Evolutionary conservation across 768 basidiomycete species (phyloP).

Genomic region (Trametes cubensis): DNA sequence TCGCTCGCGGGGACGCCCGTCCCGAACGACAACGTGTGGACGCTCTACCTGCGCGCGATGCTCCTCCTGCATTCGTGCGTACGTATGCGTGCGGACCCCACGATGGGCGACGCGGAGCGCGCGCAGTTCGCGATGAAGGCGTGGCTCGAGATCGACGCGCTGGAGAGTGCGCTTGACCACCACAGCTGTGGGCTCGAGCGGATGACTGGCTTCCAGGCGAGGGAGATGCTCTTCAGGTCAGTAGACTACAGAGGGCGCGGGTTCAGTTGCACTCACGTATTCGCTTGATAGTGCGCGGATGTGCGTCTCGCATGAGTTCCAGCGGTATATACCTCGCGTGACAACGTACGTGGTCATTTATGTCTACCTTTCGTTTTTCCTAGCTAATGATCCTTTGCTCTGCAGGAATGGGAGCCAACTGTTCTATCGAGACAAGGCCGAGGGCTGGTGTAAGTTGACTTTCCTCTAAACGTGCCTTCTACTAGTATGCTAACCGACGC

Average conservation of each 20-base stretch:
- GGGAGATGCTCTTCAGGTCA: slow-evolving; percentile 79
- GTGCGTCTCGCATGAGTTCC: slow-evolving; percentile 72
- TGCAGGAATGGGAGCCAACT: slow-evolving; percentile 28
- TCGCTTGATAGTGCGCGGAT: slow-evolving; percentile 55
- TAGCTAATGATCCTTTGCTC: too few species aligned
- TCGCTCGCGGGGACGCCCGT: slow-evolving; percentile 30
- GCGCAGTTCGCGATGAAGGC: slow-evolving; percentile 66
- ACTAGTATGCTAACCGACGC: too few species aligned
- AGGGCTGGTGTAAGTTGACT: slow-evolving; percentile 35
- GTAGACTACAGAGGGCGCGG: too few species aligned
- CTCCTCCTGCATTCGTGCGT: slow-evolving; percentile 75
- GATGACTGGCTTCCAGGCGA: slow-evolving; percentile 65
- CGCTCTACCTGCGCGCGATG: slow-evolving; percentile 66
- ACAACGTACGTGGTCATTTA: slow-evolving; percentile 47
- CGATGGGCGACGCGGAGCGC: slow-evolving; percentile 49
- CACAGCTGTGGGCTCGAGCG: slow-evolving; percentile 72
- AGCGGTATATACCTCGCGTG: slow-evolving; percentile 61
- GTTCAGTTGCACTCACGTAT: too few species aligned
- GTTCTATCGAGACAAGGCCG: slow-evolving; percentile 33
- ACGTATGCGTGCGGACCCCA: slow-evolving; percentile 52
- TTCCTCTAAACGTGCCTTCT: too few species aligned
- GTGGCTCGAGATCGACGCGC: slow-evolving; percentile 69
- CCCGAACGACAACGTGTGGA: slow-evolving; percentile 73
- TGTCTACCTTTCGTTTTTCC: too few species aligned
- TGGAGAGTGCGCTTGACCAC: slow-evolving; percentile 61